Evolutionary conservation across 768 basidiomycete genomes (phyloP), one percentile per base, ranked within the genome.

Genomic region (Pulveroboletus sp.): DNA sequence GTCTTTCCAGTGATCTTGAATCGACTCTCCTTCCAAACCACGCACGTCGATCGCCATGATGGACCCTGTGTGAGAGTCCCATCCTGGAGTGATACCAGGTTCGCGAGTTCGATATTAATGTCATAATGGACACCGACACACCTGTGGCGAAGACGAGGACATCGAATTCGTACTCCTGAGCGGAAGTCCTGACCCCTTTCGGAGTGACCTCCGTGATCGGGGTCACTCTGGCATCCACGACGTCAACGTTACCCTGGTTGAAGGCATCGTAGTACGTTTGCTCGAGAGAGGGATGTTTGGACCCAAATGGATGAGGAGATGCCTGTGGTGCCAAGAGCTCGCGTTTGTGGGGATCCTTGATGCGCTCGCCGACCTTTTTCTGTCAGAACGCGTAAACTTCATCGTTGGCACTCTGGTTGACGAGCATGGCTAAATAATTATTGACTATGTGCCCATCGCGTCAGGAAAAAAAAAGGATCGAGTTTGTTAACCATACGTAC

Each of bases 1-100:
- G 11, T 61, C 51, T 37, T 13, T 20, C 50, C 58, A 60, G 11
- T 57, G 59, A 1, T 59, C 47, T 32, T 49, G 54, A 23, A 55
- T 55, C 2, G 52, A 48, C 42, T 54, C 45, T 7, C 49, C 55
- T 9, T 45, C 14, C 7, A 53, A 0, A 1, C 58, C 49, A 32
- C 46, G 58, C 26, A 61, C 14, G 37, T 61, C 48, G 6, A 61
- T 1, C 5, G 50, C 48, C 1, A 49, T 8, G 17, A 57, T 39
- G 6, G 24, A 32, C 2, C 55, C 59, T 20, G 11, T 30, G 7
- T 49, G 14, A 2, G 30, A 38, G 9, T 58, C 47, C 19, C 46
- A 57, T 14, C 45, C 49, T 45, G n/a, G n/a, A n/a, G 11, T 23
- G 16, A 10, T 14, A 9, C 23, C 32, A 19, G 10, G 6, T 29